Evolutionary conservation across 2,329 filamentous ascomycete species (phyloP).

Genomic region (Fonsecaea monophora): DNA sequence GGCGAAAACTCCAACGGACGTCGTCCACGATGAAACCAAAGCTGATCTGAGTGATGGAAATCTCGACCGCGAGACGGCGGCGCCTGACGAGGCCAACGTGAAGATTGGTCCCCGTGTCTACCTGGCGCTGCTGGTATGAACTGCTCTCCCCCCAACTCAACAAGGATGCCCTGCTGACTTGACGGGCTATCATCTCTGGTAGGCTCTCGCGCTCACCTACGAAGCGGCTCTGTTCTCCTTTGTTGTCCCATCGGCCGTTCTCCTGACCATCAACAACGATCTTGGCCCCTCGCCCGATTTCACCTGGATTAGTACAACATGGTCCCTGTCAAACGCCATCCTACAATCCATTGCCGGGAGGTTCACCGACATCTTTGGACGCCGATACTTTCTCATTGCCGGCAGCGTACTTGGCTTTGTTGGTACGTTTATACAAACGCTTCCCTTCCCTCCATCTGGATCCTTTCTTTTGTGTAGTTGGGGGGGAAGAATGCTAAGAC

Average conservation of each 20-base stretch:
- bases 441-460: background rate
- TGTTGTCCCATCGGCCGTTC: conserved; percentile 18
- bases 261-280: conserved; percentile 25
- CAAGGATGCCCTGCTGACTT: too few species aligned
- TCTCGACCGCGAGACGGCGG: too few species aligned
- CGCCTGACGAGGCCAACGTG: too few species aligned
- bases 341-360: conserved; percentile 25
- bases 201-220: conserved; percentile 29
- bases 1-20: too few species aligned
- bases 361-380: conserved; percentile 31
- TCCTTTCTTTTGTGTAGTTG: too few species aligned
- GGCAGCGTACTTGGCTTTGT: conserved; percentile 16
- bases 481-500: too few species aligned
- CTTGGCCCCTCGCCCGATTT: conserved; percentile 26
- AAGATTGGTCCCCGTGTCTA: too few species aligned
- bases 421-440: background rate
- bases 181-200: background rate
- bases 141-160: too few species aligned
- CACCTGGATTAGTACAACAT: conserved; percentile 20
- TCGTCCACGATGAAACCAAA: too few species aligned
- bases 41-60: too few species aligned
- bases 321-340: conserved; percentile 18
- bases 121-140: too few species aligned
- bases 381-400: conserved; percentile 21
- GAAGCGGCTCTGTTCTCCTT: conserved; percentile 24